A percentile compares a stretch with the other conserved stretches of the same genome.
These are phyloP conservation scores for Schrenkiella parvula DNA, from an alignment of 345 rosid genomes.

Conservation along the genomic window DNA sequence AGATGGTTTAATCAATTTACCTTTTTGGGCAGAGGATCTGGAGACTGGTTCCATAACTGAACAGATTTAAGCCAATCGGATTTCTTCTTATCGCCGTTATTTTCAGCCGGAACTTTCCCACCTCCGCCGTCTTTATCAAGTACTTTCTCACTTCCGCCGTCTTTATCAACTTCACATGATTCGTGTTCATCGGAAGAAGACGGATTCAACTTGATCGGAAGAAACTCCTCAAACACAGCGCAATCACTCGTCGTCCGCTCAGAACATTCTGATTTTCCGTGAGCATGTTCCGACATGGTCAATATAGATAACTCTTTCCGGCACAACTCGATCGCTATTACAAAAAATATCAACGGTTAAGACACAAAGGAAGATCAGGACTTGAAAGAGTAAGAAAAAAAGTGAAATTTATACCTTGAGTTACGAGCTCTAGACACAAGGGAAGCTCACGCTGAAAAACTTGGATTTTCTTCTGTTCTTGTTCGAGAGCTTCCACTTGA, in stretches of 20 bases:
- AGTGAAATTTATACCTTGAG: slow-evolving; percentile 43
- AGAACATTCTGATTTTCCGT: slow-evolving; percentile 65
- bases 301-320: slow-evolving; percentile 61
- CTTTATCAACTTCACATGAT: slow-evolving; percentile 1
- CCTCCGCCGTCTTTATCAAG: neutral
- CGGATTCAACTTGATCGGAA: slow-evolving; percentile 54
- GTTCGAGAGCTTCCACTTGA: slow-evolving; percentile 63
- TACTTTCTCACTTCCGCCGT: too few relatives aligned
- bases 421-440: slow-evolving; percentile 80
- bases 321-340: slow-evolving; percentile 68
- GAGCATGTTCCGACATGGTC: slow-evolving; percentile 44
- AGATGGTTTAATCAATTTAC: neutral
- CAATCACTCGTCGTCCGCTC: slow-evolving; percentile 65
- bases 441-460: slow-evolving; percentile 93
- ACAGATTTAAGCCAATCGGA: slow-evolving; percentile 98
- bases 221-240: slow-evolving; percentile 70
- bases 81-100: slow-evolving; percentile 41
- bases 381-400: neutral
- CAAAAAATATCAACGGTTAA: neutral
- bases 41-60: slow-evolving; percentile 81
- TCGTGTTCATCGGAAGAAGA: slow-evolving; percentile 36
- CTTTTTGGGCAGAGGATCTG: slow-evolving; percentile 52
- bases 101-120: slow-evolving; percentile 7
- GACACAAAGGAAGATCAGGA: too few relatives aligned
- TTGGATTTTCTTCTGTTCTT: slow-evolving; percentile 76